Percentiles rank a stretch among this genome's conserved stretches.
phyloP scores from a whole-genome alignment of 208 protist genomes.

The Acanthamoeba royreba region DNA sequence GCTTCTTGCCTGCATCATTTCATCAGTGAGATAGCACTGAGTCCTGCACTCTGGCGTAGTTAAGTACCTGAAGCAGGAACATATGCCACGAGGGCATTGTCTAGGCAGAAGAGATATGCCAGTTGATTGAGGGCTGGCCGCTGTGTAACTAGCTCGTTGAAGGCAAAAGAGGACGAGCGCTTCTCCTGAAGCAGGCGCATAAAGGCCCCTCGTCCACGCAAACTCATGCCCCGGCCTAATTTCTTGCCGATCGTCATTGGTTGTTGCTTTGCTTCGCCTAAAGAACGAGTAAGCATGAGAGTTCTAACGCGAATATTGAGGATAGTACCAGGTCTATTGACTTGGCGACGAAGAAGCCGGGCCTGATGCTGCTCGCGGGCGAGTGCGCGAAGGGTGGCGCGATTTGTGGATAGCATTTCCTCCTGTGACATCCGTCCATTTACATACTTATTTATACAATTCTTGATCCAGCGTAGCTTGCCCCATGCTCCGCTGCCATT shows the following conservation, averaged over 20 bases:
- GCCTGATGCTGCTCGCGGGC: not conserved
- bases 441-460: conserved; percentile 22
- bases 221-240: not conserved
- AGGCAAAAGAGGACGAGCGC: not conserved
- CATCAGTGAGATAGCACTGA: not conserved
- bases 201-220: not conserved
- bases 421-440: not conserved
- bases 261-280: not conserved
- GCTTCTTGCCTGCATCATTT: conserved; percentile 6
- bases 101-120: not conserved
- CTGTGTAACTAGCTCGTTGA: not conserved
- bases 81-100: not conserved
- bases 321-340: not conserved
- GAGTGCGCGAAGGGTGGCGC: not conserved
- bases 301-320: not conserved
- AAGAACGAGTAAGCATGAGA: not conserved
- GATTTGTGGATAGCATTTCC: not conserved
- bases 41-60: not conserved
- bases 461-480: conserved; percentile 1
- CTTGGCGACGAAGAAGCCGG: not conserved
- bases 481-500: not conserved
- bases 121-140: not conserved
- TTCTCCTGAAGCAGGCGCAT: conserved; percentile 16
- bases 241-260: not conserved
- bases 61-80: not conserved